Base-by-base conservation (phyloP, 2,329 filamentous ascomycete genomes). In the Calonectria multiphialidica region DNA sequence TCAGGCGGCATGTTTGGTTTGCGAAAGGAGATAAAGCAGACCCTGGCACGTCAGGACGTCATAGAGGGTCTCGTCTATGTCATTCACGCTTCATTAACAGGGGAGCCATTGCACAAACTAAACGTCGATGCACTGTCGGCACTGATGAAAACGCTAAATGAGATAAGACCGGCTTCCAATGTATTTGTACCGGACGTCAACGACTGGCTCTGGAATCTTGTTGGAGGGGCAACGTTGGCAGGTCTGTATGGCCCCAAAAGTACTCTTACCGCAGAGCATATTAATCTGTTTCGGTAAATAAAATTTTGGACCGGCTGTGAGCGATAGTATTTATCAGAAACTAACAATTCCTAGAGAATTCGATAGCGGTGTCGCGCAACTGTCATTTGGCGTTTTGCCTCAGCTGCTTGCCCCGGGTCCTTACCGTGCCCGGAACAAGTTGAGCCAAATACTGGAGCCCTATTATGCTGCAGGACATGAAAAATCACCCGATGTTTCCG, bases 201-300 rank as follows among this genome's bases (percentile, higher is more conserved):
- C 12, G 44, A 47, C n/a, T 47, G 44, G 44, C 44, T 47, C n/a
- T 47, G 44, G 44, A 47, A 23, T 9, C 44, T 47, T 2, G 44
- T 47, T 23, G 44, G n/a, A 2, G 44, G 44, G 9, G 44, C 44
- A 12, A 47, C 44, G 1, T 23, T 47, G 10, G 3, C 44, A 9
- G 44, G n/a, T 23, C n/a, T 47, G n/a, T 47, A 21, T 5, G 44
- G 44, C 44, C 9, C 7, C 8, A 23, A 47, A 10, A 18, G 44
- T n/a, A 47, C 44, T 23, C 44, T 47, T 3, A 47, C 44, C 67
- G 0, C 13, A 37, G 1, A 64, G 75, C 2, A 61, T 18, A 76
- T 80, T 2, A 72, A 87, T 6, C 66, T 85, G 1, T 80, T 87
- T 12, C 83, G 82, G 84, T 84, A 77, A 47, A 13, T 5, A 13